These are phyloP conservation scores for Solanum piurae DNA, from an alignment of 257 asterid species.

Conservation along the genomic window DNA sequence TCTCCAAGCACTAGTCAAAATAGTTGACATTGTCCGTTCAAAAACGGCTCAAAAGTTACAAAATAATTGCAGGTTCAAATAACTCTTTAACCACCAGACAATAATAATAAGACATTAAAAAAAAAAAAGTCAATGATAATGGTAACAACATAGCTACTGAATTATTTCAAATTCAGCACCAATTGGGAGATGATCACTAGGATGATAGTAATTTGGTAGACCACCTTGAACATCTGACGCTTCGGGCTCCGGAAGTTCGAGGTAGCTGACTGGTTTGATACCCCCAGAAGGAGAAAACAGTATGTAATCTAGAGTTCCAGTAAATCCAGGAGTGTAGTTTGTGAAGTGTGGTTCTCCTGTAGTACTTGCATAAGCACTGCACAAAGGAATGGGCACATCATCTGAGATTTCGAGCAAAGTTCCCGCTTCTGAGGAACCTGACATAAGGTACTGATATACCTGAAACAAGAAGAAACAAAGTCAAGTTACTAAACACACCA, in stretches of 20 bases:
- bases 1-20: not conserved
- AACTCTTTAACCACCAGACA: not conserved
- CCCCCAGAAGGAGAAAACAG: conserved; percentile 49
- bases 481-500: not conserved
- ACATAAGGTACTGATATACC: conserved; percentile 65
- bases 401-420: conserved; percentile 22
- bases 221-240: conserved; percentile 65
- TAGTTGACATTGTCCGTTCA: not conserved
- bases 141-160: not conserved
- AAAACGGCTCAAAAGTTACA: not conserved
- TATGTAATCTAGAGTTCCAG: conserved; percentile 78
- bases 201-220: conserved; percentile 77
- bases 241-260: conserved; percentile 59
- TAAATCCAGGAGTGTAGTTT: conserved; percentile 87
- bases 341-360: conserved; percentile 87
- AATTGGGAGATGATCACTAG: conserved; percentile 91
- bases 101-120: not conserved
- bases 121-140: not conserved
- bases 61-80: not conserved
- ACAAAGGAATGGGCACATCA: conserved; percentile 43
- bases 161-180: conserved; percentile 83
- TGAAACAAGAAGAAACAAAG: conserved; percentile 16
- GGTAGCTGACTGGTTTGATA: conserved; percentile 58
- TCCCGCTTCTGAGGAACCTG: conserved; percentile 32
- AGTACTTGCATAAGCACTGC: conserved; percentile 63